Evolutionary conservation across 345 rosid species (phyloP).

Genomic region (Pistacia vera): DNA sequence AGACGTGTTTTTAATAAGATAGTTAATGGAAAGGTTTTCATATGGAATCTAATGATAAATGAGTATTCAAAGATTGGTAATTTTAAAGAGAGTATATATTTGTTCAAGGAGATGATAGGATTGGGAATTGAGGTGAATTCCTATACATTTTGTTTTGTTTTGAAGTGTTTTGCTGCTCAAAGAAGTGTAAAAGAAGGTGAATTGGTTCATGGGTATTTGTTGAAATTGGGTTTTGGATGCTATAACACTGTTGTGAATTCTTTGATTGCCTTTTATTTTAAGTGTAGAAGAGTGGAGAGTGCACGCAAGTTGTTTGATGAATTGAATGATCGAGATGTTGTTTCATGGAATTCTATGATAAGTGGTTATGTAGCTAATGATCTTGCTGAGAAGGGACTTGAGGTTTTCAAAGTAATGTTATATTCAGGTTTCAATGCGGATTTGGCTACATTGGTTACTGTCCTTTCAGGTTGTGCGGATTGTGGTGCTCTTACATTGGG

Average conservation of each 20-base stretch:
- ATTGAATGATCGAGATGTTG: slow-evolving; percentile 61
- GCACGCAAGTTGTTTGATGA: slow-evolving; percentile 67
- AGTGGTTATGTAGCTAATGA: slow-evolving; percentile 52
- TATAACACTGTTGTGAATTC: slow-evolving; percentile 50
- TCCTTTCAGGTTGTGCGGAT: slow-evolving; percentile 61
- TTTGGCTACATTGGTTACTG: slow-evolving; percentile 50
- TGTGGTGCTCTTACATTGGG: slow-evolving; percentile 35
- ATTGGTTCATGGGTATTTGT: slow-evolving; percentile 55
- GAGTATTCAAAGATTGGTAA: slow-evolving; percentile 57
- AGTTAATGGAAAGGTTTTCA: slow-evolving; percentile 52
- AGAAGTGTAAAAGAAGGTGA: slow-evolving; percentile 48
- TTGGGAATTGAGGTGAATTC: slow-evolving; percentile 46
- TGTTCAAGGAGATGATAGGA: slow-evolving; percentile 53
- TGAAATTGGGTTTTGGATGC: slow-evolving; percentile 52
- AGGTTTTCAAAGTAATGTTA: slow-evolving; percentile 47
- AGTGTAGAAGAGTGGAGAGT: slow-evolving; percentile 37
- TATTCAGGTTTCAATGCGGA: slow-evolving; percentile 37
- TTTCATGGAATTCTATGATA: slow-evolving; percentile 74
- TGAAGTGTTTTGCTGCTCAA: slow-evolving; percentile 54
- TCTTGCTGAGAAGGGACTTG: slow-evolving; percentile 42
- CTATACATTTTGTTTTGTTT: slow-evolving; percentile 56
- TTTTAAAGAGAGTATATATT: slow-evolving; percentile 40
- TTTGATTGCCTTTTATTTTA: slow-evolving; percentile 51
- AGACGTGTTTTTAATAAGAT: slow-evolving; percentile 49
- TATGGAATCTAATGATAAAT: slow-evolving; percentile 65